A percentile compares a stretch with the other conserved stretches of the same genome.
phyloP scores from a whole-genome alignment of 139 green algal genomes.

The Chlorella sp. region DNA sequence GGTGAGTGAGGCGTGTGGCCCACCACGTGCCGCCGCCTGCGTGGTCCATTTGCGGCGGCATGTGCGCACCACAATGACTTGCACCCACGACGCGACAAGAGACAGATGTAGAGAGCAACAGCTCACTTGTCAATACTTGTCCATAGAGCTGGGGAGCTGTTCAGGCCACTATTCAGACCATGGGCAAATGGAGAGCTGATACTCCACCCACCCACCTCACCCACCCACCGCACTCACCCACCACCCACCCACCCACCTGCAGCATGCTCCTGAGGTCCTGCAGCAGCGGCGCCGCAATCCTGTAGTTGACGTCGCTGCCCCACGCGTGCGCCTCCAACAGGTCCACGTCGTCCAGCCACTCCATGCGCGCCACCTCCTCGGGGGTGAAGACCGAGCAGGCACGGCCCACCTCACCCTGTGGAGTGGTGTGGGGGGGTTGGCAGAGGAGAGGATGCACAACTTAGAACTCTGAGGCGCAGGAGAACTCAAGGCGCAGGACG shows the following conservation, averaged over 20 bases:
- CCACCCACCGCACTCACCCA: neutral
- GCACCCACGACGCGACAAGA: too few species aligned
- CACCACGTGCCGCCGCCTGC: too few species aligned
- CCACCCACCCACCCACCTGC: constrained; percentile 4
- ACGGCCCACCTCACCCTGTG: too few species aligned
- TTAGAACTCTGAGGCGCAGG: too few species aligned
- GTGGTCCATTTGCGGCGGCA: too few species aligned
- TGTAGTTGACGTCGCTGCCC: constrained; percentile 33
- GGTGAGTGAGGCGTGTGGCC: too few species aligned
- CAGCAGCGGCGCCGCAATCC: constrained; percentile 30
- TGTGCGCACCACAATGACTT: too few species aligned
- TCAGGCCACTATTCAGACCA: neutral
- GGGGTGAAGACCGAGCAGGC: neutral
- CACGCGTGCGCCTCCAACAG: constrained; percentile 40
- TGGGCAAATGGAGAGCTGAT: neutral
- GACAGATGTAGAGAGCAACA: neutral
- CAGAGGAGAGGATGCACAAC: too few species aligned
- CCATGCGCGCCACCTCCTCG: constrained; percentile 23
- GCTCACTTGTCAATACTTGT: neutral
- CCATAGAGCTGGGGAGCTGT: neutral
- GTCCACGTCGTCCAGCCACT: constrained; percentile 53
- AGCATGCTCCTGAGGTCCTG: constrained; percentile 9
- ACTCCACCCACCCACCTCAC: neutral
- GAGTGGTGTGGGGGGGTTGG: too few species aligned
- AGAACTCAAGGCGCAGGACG: too few species aligned